These are phyloP conservation scores for Eutrema heterophyllum DNA, from an alignment of 345 rosid species.

Conservation along the genomic window DNA sequence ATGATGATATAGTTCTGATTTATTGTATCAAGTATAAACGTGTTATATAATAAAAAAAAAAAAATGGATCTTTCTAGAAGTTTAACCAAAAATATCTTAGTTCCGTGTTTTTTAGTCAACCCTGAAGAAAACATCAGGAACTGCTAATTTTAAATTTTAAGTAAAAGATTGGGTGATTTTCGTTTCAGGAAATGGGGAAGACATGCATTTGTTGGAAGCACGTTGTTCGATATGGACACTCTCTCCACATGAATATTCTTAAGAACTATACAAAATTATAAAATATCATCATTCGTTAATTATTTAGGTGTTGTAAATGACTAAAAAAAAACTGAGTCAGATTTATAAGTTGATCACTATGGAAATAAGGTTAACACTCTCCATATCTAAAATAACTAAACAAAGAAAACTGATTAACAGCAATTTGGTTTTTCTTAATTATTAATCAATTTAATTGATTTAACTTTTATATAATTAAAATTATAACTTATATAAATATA, in stretches of 20 bases:
- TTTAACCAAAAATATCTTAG: constrained; percentile 6
- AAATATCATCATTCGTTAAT: background rate
- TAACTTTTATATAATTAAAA: too few species aligned
- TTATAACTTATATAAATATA: too few species aligned
- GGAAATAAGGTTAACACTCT: too few species aligned
- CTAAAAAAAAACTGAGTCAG: too few species aligned
- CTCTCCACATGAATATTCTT: background rate
- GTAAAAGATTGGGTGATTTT: background rate
- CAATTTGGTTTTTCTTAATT: too few species aligned
- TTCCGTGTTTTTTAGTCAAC: constrained; percentile 15
- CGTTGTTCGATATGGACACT: constrained; percentile 15
- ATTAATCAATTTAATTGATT: too few species aligned
- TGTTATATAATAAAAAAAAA: background rate
- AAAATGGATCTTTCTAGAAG: background rate
- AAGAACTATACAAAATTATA: background rate
- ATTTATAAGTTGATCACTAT: too few species aligned
- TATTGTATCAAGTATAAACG: background rate
- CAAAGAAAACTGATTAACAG: too few species aligned
- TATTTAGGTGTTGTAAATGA: background rate
- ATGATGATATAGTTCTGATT: background rate
- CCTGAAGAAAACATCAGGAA: constrained; percentile 12
- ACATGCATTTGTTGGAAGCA: constrained; percentile 31
- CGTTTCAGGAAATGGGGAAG: constrained; percentile 18
- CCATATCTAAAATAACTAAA: too few species aligned
- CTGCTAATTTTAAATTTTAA: background rate